Evolutionary conservation across 148 eudicot species (phyloP), one percentile per base, ranked within the genome.

Genomic region (Silene uniflora): DNA sequence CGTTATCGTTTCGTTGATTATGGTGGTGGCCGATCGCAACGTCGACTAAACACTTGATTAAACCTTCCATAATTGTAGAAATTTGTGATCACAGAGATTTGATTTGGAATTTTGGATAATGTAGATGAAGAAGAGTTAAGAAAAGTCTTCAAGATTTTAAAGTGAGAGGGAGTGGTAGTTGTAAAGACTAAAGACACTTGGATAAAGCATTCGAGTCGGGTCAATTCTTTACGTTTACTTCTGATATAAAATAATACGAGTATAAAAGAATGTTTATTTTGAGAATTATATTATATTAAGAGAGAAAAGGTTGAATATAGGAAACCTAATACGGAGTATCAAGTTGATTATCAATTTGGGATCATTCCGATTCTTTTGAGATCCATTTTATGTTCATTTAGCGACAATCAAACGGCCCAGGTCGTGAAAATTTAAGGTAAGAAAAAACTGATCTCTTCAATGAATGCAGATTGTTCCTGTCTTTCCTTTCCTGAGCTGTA

Each of bases 371-470:
- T n/a, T n/a, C n/a, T n/a, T n/a, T n/a, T n/a, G n/a, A n/a, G n/a
- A n/a, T n/a, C n/a, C n/a, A n/a, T n/a, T n/a, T n/a, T n/a, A n/a
- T n/a, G n/a, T n/a, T n/a, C n/a, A n/a, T n/a, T n/a, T n/a, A n/a
- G n/a, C n/a, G n/a, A n/a, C n/a, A n/a, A n/a, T n/a, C n/a, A n/a
- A n/a, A n/a, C n/a, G n/a, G n/a, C n/a, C n/a, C n/a, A n/a, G n/a
- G n/a, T n/a, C n/a, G n/a, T n/a, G n/a, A n/a, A n/a, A n/a, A n/a
- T n/a, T n/a, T n/a, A n/a, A n/a, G n/a, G n/a, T n/a, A n/a, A n/a
- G n/a, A n/a, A n/a, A n/a, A n/a, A n/a, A n/a, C n/a, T n/a, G n/a
- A 95, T 95, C 84, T 95, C 99, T 87, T 95, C 97, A 16, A 92
- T 81, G 73, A 95, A 95, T 62, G 99, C 97, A 44, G 75, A 79